Evolutionary conservation across 2,329 filamentous ascomycete genomes (phyloP).

Genomic region (Orbilia brochopaga): DNA sequence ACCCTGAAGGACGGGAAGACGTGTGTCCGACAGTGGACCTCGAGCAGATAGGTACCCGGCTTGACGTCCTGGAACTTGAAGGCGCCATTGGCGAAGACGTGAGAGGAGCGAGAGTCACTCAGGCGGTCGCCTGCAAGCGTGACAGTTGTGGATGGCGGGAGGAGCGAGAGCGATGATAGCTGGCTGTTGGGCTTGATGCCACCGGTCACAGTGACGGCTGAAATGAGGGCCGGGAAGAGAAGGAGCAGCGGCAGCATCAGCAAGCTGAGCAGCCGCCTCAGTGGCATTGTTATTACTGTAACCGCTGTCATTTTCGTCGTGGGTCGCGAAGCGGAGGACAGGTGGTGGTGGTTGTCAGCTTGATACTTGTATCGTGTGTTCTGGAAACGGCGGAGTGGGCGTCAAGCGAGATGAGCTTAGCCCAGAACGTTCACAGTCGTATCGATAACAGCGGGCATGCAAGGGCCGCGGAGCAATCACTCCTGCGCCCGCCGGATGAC

Average conservation of each 20-base stretch:
- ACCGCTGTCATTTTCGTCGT: slow-evolving; percentile 13
- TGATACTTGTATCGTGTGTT: neutral
- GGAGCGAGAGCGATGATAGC: slow-evolving; percentile 26
- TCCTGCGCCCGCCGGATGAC: neutral
- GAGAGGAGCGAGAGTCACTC: slow-evolving; percentile 39
- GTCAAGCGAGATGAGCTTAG: slow-evolving; percentile 2
- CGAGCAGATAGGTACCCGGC: slow-evolving; percentile 76
- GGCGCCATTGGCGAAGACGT: slow-evolving; percentile 42
- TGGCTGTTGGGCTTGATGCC: slow-evolving; percentile 36
- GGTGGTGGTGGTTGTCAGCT: neutral
- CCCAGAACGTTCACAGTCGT: neutral
- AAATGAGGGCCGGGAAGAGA: slow-evolving; percentile 26
- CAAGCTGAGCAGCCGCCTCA: slow-evolving; percentile 19
- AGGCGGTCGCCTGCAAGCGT: slow-evolving; percentile 34
- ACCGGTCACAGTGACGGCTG: slow-evolving; percentile 31
- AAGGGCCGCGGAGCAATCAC: neutral
- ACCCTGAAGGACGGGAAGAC: slow-evolving; percentile 80
- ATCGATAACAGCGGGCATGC: slow-evolving; percentile 5
- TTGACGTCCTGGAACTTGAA: slow-evolving; percentile 47
- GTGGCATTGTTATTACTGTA: slow-evolving; percentile 2
- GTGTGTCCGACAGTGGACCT: slow-evolving; percentile 76
- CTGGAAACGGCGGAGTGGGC: neutral
- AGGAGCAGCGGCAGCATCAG: slow-evolving; percentile 25
- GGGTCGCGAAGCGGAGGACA: slow-evolving; percentile 7
- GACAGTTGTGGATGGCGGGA: slow-evolving; percentile 40